These are phyloP conservation scores for Triglochin maritima DNA, from an alignment of 106 monocot genomes.

Conservation along the genomic window DNA sequence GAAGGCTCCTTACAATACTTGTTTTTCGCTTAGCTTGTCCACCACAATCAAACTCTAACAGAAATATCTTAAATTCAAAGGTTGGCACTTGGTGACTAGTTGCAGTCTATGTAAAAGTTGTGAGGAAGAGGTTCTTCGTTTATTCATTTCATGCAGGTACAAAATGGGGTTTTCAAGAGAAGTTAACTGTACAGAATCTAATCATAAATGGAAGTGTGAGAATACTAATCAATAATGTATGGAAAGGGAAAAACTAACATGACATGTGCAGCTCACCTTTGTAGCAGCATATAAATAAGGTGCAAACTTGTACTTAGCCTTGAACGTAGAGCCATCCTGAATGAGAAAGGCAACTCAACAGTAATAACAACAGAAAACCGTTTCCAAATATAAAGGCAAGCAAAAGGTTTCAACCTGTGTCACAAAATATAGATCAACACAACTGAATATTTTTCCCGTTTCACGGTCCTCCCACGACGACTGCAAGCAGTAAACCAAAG, in stretches of 20 bases:
- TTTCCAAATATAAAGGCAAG: neutral
- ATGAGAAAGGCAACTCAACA: neutral
- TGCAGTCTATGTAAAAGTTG: too few relatives aligned
- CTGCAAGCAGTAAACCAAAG: constrained; percentile 21
- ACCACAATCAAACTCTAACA: too few relatives aligned
- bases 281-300: constrained; percentile 91
- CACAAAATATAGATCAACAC: constrained; percentile 89
- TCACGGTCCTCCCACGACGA: constrained; percentile 85
- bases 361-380: neutral
- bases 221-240: too few relatives aligned
- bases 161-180: too few relatives aligned
- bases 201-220: too few relatives aligned
- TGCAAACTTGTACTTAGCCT: constrained; percentile 66
- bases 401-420: constrained; percentile 40
- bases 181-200: too few relatives aligned
- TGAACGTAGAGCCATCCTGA: constrained; percentile 87
- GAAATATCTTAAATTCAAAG: too few relatives aligned
- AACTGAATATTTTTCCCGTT: constrained; percentile 58
- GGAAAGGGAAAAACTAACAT: neutral
- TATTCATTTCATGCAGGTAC: too few relatives aligned
- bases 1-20: too few relatives aligned
- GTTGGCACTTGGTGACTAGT: too few relatives aligned
- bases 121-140: too few relatives aligned
- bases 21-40: too few relatives aligned
- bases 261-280: constrained; percentile 36